These are phyloP conservation scores for Apiospora malaysiana DNA, from an alignment of 2,329 filamentous ascomycete genomes.

Conservation along the genomic window DNA sequence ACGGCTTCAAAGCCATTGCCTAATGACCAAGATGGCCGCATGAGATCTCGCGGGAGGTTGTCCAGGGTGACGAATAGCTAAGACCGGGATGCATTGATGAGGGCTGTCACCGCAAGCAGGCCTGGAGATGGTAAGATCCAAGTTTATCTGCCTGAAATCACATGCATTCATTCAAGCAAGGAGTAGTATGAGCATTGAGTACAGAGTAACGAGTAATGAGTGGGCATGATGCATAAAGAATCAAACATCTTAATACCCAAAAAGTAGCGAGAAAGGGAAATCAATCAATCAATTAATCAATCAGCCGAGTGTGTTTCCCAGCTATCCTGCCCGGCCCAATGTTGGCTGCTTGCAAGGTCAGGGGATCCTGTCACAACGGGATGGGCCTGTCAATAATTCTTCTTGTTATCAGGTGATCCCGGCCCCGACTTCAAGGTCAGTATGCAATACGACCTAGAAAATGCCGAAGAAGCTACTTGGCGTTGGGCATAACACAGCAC, in stretches of 20 bases:
- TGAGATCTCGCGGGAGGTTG: constrained; percentile 3
- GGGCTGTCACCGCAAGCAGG: neutral
- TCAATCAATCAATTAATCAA: neutral
- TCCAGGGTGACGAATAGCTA: neutral
- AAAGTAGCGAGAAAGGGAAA: neutral
- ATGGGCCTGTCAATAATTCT: constrained; percentile 16
- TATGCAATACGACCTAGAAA: constrained; percentile 10
- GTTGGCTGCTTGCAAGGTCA: constrained; percentile 12
- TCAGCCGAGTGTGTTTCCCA: neutral
- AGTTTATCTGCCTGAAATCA: constrained; percentile 2
- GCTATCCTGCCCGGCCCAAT: neutral
- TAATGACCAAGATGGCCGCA: constrained; percentile 6
- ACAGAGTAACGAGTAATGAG: neutral
- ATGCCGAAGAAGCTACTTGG: neutral
- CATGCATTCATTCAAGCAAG: neutral
- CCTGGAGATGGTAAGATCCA: neutral
- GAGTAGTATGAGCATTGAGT: neutral
- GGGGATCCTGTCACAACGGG: constrained; percentile 16
- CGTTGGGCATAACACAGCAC: neutral
- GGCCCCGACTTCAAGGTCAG: neutral
- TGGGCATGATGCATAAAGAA: constrained; percentile 11
- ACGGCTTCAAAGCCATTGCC: neutral
- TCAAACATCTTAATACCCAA: neutral
- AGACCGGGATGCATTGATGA: constrained; percentile 9
- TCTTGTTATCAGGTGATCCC: constrained; percentile 11